Evolutionary conservation across 441 rosid species (phyloP).

Genomic region (Gossypium aridum): DNA sequence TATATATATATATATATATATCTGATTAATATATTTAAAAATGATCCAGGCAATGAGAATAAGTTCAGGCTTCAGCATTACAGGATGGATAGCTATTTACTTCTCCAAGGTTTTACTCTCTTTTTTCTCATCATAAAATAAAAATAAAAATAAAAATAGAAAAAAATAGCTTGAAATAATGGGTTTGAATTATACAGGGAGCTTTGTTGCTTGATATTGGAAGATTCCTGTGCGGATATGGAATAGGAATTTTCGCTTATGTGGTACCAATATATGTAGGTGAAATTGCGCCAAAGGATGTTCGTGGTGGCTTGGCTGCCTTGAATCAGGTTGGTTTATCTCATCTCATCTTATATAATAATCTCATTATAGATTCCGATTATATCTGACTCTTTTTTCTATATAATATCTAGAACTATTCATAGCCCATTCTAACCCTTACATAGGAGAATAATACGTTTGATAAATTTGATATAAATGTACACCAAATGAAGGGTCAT

Average conservation of each 20-base stretch:
- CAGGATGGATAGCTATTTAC: constrained; percentile 13
- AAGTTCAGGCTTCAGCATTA: not conserved
- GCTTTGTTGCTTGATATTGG: not conserved
- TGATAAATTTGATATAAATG: too few relatives aligned
- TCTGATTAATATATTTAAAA: too few relatives aligned
- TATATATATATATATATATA: not conserved
- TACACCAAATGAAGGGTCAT: too few relatives aligned
- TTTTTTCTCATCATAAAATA: too few relatives aligned
- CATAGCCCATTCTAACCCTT: too few relatives aligned
- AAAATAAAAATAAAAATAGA: too few relatives aligned
- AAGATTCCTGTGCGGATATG: constrained; percentile 2
- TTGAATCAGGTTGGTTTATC: not conserved
- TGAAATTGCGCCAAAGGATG: constrained; percentile 11
- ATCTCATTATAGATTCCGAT: too few relatives aligned
- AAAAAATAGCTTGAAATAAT: not conserved
- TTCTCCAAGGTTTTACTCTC: not conserved
- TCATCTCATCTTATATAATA: too few relatives aligned
- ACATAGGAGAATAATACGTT: too few relatives aligned
- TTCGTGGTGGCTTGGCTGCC: constrained; percentile 4
- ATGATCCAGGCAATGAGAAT: constrained; percentile 5
- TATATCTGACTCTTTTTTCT: too few relatives aligned
- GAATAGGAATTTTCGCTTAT: constrained; percentile 9
- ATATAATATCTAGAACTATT: too few relatives aligned
- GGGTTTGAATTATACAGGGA: not conserved
- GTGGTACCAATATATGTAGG: constrained; percentile 9